Evolutionary conservation across 331 rosid species (phyloP).

Genomic region (Prunus yedoensis): DNA sequence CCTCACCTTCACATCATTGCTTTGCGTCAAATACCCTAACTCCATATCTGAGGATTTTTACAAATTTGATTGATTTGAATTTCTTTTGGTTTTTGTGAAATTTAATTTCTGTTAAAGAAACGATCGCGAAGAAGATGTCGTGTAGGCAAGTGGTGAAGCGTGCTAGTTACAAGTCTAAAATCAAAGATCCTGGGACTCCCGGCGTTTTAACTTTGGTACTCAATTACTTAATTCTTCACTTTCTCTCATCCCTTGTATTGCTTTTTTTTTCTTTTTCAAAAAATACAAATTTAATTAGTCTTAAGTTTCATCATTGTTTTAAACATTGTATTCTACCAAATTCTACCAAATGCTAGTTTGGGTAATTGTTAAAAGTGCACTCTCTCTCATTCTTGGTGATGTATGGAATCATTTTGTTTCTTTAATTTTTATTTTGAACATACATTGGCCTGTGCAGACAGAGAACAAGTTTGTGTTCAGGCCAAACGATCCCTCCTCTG

Average conservation of each 20-base stretch:
- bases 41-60: background rate
- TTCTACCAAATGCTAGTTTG: background rate
- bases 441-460: constrained; percentile 41
- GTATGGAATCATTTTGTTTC: background rate
- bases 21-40: background rate
- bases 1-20: background rate
- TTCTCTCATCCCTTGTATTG: background rate
- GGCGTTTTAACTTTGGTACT: constrained; percentile 80
- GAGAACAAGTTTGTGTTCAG: constrained; percentile 52
- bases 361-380: background rate
- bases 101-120: background rate
- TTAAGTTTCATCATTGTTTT: background rate
- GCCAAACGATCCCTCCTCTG: constrained; percentile 73
- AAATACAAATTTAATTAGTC: background rate
- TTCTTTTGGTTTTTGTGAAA: background rate
- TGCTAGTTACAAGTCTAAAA: constrained; percentile 69
- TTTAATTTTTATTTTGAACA: background rate
- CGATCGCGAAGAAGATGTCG: constrained; percentile 37
- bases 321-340: background rate
- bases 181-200: constrained; percentile 77
- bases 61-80: background rate
- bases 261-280: background rate
- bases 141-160: constrained; percentile 59
- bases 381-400: background rate
- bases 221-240: background rate